Percentiles rank a stretch among this genome's conserved stretches.
These are phyloP conservation scores for Mycena galopus DNA, from an alignment of 768 basidiomycete genomes.

Conservation along the genomic window DNA sequence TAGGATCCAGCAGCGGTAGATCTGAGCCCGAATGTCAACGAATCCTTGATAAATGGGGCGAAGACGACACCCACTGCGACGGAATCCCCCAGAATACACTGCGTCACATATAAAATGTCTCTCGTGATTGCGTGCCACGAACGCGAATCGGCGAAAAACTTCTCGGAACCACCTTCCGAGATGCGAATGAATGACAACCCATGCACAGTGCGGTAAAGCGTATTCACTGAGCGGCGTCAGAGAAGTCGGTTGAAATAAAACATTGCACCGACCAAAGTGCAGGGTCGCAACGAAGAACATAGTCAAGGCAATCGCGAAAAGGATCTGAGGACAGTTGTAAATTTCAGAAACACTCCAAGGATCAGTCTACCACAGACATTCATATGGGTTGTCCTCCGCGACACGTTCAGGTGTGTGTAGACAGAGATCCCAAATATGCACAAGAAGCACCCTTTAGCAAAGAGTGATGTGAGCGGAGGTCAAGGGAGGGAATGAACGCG, in stretches of 20 bases:
- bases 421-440: conserved; percentile 4
- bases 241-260: not conserved
- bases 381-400: conserved; percentile 1
- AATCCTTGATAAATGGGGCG: not conserved
- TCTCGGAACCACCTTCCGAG: not conserved
- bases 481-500: not conserved
- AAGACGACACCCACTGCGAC: not conserved
- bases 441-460: conserved; percentile 9
- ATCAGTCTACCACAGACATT: not conserved
- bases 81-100: conserved; percentile 10
- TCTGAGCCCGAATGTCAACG: conserved; percentile 2
- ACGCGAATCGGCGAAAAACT: not conserved
- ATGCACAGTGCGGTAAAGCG: not conserved
- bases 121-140: conserved; percentile 3
- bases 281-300: conserved; percentile 17
- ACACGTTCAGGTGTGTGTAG: conserved; percentile 11
- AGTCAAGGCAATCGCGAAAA: conserved; percentile 9
- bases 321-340: not conserved
- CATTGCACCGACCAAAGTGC: conserved; percentile 8
- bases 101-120: not conserved
- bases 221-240: not conserved
- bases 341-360: not conserved
- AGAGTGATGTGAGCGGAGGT: too few species aligned
- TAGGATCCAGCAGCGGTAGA: conserved; percentile 25
- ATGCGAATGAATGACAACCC: not conserved